Percentiles rank a stretch among this genome's conserved stretches.
phyloP scores from a whole-genome alignment of 352 stramenopile genomes.

The Lagenidium sp. region DNA sequence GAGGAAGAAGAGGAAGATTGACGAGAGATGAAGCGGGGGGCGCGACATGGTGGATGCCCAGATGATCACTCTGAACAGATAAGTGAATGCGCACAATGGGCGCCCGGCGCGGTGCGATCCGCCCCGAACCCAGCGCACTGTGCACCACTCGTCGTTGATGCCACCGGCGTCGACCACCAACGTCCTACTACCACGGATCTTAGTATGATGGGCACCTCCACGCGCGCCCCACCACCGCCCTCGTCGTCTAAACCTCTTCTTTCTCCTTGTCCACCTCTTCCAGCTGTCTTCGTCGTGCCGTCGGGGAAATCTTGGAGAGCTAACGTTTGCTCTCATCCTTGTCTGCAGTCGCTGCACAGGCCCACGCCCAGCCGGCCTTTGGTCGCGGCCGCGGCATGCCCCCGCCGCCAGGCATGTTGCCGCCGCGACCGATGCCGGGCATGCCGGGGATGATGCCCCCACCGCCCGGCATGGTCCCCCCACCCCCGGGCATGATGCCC shows the following conservation, averaged over 20 bases:
- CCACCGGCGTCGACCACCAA: too few species aligned
- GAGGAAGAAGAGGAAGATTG: neutral
- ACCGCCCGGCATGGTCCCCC: slow-evolving; percentile 53
- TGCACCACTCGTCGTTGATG: slow-evolving; percentile 23
- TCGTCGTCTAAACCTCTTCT: too few species aligned
- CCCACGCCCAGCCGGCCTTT: slow-evolving; percentile 72
- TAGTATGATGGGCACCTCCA: slow-evolving; percentile 69
- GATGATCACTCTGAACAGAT: slow-evolving; percentile 85
- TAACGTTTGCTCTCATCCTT: slow-evolving; percentile 4
- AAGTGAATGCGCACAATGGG: slow-evolving; percentile 63
- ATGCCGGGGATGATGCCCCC: slow-evolving; percentile 48
- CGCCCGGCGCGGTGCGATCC: slow-evolving; percentile 43
- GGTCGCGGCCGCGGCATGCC: slow-evolving; percentile 39
- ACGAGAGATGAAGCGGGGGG: neutral
- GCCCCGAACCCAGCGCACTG: slow-evolving; percentile 63
- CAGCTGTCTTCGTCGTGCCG: too few species aligned
- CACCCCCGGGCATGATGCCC: slow-evolving; percentile 58
- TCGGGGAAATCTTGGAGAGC: too few species aligned
- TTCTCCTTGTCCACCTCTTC: slow-evolving; percentile 1
- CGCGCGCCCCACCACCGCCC: too few species aligned
- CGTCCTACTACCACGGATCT: slow-evolving; percentile 81
- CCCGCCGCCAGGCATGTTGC: slow-evolving; percentile 42
- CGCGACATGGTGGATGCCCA: slow-evolving; percentile 24
- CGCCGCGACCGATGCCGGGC: slow-evolving; percentile 47
- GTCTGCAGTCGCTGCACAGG: slow-evolving; percentile 58